Evolutionary conservation across 306 rosid species (phyloP).

Genomic region (Sphenostylis stenocarpa): DNA sequence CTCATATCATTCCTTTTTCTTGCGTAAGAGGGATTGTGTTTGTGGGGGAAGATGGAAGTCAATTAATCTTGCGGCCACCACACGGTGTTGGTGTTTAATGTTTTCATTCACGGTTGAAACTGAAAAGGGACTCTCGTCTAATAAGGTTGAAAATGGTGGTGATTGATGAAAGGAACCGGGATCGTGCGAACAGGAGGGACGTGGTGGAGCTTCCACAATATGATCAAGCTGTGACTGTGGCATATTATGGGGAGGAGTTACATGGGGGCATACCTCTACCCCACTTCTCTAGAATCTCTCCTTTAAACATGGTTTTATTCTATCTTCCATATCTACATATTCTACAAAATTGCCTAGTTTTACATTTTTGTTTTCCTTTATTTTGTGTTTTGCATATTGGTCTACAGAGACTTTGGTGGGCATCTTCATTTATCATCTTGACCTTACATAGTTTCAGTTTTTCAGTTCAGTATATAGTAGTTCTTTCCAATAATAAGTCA

Average conservation of each 20-base stretch:
- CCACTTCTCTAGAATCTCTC: constrained; percentile 32
- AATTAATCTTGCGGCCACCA: neutral
- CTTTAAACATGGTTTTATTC: constrained; percentile 36
- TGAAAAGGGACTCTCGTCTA: neutral
- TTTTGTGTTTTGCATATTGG: neutral
- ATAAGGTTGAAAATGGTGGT: constrained; percentile 22
- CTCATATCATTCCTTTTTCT: neutral
- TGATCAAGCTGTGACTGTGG: constrained; percentile 26
- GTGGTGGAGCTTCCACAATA: neutral
- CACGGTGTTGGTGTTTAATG: neutral
- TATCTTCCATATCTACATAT: constrained; percentile 7
- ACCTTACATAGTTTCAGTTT: neutral
- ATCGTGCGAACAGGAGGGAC: constrained; percentile 16
- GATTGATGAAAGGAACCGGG: neutral
- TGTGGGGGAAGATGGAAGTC: constrained; percentile 5
- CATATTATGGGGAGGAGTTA: constrained; percentile 18
- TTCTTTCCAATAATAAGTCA: no score
- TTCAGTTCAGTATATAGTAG: neutral
- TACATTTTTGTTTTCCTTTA: neutral
- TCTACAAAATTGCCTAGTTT: neutral
- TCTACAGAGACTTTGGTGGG: neutral
- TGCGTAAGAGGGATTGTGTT: constrained; percentile 2
- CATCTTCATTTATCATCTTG: neutral
- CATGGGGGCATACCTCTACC: constrained; percentile 34
- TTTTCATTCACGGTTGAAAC: neutral